Conservation (phyloP, 2,329 filamentous ascomycete genomes). For the Monilinia fructicola region DNA sequence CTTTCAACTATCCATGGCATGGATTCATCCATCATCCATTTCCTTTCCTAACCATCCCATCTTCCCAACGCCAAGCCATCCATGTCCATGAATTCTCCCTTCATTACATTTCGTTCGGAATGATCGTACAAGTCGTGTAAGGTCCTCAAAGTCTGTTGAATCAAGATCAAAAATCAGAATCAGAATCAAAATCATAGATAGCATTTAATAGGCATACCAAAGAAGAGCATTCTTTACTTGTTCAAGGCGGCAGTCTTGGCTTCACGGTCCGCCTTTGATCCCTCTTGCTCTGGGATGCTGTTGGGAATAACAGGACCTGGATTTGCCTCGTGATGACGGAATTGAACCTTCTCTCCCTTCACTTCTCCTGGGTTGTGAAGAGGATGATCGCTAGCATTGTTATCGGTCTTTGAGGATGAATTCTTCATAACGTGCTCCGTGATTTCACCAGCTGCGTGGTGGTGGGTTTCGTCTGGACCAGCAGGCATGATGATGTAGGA, state of each 20-base stretch:
- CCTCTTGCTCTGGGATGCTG: conserved; percentile 56
- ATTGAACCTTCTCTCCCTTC: conserved; percentile 49
- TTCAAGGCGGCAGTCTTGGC: conserved; percentile 39
- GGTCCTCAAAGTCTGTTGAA: conserved; percentile 2
- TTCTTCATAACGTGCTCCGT: conserved; percentile 44
- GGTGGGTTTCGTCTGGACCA: conserved; percentile 43
- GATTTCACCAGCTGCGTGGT: conserved; percentile 37
- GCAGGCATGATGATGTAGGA: conserved; percentile 42
- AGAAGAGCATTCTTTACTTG: conserved; percentile 26
- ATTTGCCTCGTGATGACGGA: conserved; percentile 53
- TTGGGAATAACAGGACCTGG: conserved; percentile 59
- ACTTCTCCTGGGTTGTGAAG: conserved; percentile 41
- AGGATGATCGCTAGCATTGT: conserved; percentile 42
- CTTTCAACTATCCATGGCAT: neutral
- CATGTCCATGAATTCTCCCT: conserved; percentile 1
- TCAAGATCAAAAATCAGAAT: conserved; percentile 11
- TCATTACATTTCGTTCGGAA: conserved; percentile 6
- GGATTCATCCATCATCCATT: neutral
- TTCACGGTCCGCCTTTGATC: conserved; percentile 66
- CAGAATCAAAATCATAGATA: neutral
- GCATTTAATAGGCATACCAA: conserved; percentile 30
- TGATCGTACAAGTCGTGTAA: neutral
- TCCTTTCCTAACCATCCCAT: neutral
- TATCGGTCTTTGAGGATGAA: conserved; percentile 41
- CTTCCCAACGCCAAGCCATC: conserved; percentile 17